These are phyloP conservation scores for Cymbopogon flexuosus DNA, from an alignment of 202 grass and related monocot species.

Conservation along the genomic window DNA sequence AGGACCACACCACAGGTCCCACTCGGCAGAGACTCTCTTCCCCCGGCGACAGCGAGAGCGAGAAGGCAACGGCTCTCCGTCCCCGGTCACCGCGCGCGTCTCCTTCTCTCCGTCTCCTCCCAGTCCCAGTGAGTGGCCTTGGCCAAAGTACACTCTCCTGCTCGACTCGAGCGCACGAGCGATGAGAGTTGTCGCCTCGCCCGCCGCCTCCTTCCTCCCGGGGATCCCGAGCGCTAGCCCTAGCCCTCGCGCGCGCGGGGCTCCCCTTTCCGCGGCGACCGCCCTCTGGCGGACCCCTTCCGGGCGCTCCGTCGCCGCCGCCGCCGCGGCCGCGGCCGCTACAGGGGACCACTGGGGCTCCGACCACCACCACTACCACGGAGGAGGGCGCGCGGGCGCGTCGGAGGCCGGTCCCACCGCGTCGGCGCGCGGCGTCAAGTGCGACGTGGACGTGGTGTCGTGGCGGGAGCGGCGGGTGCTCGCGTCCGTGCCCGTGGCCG, in stretches of 20 bases:
- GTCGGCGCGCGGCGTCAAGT: slow-evolving; percentile 38
- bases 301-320: slow-evolving; percentile 5
- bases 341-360: slow-evolving; percentile 42
- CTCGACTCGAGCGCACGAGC: background rate
- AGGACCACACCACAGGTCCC: background rate
- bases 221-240: background rate
- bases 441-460: slow-evolving; percentile 87
- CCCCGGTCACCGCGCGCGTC: background rate
- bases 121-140: no score
- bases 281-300: background rate
- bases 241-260: background rate
- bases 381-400: background rate
- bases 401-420: background rate
- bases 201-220: slow-evolving; percentile 29
- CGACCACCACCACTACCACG: slow-evolving; percentile 1
- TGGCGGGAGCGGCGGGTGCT: slow-evolving; percentile 82
- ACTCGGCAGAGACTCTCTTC: background rate
- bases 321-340: slow-evolving; percentile 25
- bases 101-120: background rate
- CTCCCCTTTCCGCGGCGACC: background rate
- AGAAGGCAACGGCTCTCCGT: slow-evolving; percentile 11
- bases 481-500: slow-evolving; percentile 59
- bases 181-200: slow-evolving; percentile 46
- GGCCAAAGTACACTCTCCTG: background rate
- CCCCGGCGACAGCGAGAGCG: background rate